Evolutionary conservation across 345 rosid genomes (phyloP).

Genomic region (Isatis tinctoria): DNA sequence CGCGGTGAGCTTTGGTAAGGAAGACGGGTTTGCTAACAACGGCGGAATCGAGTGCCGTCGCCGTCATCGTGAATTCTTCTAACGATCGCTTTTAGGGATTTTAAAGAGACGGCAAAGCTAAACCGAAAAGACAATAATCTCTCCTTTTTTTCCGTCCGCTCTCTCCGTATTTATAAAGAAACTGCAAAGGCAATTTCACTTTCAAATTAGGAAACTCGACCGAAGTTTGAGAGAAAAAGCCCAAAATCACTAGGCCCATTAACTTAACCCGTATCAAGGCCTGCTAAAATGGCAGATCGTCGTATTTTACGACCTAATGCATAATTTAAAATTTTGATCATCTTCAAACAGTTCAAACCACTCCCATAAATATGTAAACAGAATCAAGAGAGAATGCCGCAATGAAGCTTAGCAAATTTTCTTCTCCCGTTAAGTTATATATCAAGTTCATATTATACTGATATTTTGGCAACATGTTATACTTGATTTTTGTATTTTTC

Average conservation of each 20-base stretch:
- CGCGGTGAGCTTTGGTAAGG: conserved; percentile 57
- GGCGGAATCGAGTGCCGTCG: conserved; percentile 18
- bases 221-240: no score
- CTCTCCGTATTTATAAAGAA: neutral
- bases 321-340: no score
- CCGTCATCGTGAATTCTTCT: conserved; percentile 15
- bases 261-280: neutral
- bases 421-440: neutral
- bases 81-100: neutral
- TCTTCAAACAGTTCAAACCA: no score
- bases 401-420: no score
- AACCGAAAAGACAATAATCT: neutral
- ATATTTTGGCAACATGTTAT: neutral
- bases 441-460: neutral
- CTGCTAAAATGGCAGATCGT: neutral
- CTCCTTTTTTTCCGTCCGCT: no score
- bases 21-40: conserved; percentile 44
- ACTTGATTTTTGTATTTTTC: neutral
- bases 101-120: neutral
- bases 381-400: neutral
- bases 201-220: neutral
- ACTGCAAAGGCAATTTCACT: neutral
- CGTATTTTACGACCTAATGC: no score
- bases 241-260: neutral
- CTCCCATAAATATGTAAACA: neutral